Evolutionary conservation across 345 rosid genomes (phyloP).

Genomic region (Citrus australasica): DNA sequence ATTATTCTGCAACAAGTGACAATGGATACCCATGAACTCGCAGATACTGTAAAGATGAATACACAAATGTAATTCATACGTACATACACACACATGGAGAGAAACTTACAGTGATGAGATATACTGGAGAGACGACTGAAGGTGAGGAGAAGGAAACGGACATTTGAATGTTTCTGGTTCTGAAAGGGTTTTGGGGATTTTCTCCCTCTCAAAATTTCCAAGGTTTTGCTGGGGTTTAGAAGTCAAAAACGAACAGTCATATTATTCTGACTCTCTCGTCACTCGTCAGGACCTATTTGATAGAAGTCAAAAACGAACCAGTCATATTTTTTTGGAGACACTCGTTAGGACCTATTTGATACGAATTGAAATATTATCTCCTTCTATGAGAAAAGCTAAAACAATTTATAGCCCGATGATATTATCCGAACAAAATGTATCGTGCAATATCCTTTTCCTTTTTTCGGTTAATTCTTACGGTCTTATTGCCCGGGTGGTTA

Average conservation of each 20-base stretch:
- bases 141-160: conserved; percentile 9
- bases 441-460: too few species aligned
- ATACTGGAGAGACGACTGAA: conserved; percentile 2
- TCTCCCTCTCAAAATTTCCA: neutral
- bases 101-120: conserved; percentile 11
- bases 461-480: too few species aligned
- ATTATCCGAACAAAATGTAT: too few species aligned
- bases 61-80: neutral
- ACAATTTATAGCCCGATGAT: neutral
- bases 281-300: neutral
- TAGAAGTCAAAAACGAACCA: neutral
- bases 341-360: neutral
- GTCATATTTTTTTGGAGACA: neutral
- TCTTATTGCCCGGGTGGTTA: too few species aligned
- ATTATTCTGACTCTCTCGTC: neutral
- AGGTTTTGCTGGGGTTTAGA: conserved; percentile 1
- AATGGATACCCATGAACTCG: neutral
- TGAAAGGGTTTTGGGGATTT: neutral
- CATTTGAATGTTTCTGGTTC: neutral
- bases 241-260: neutral
- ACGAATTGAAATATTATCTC: neutral
- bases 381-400: neutral
- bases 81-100: neutral
- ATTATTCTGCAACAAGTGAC: conserved; percentile 27
- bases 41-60: neutral